A percentile compares a stretch with the other conserved stretches of the same genome.
These are phyloP conservation scores for Beauveria medogensis DNA, from an alignment of 2,329 filamentous ascomycete species.

Conservation along the genomic window DNA sequence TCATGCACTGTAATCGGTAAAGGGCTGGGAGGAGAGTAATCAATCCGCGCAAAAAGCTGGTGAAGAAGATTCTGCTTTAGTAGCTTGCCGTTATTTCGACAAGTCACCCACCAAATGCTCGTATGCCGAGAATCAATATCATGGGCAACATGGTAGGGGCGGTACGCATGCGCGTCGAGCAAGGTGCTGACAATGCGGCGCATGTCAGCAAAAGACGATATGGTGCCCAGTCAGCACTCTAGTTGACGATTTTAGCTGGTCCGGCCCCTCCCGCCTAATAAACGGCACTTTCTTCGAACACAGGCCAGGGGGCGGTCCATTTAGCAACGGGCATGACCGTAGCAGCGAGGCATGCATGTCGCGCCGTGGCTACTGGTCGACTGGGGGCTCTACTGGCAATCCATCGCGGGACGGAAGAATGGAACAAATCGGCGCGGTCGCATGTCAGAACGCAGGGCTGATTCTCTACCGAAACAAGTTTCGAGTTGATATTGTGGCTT, in stretches of 20 bases:
- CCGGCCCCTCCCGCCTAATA: neutral
- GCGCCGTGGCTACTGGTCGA: too few species aligned
- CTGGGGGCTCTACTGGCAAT: too few species aligned
- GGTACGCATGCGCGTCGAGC: neutral
- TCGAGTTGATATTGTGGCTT: neutral
- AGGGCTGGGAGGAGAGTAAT: neutral
- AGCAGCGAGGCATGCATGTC: neutral
- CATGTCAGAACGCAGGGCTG: neutral
- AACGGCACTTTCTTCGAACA: neutral
- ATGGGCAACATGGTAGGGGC: neutral
- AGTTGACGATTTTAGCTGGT: neutral
- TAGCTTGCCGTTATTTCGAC: neutral
- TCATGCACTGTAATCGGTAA: neutral
- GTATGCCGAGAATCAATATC: neutral
- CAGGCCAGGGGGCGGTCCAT: neutral
- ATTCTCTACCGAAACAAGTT: neutral
- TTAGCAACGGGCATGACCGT: neutral
- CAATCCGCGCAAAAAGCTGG: neutral
- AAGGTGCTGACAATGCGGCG: neutral
- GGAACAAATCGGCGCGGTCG: neutral
- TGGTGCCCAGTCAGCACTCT: conserved; percentile 2
- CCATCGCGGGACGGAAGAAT: neutral
- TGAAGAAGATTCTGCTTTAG: neutral
- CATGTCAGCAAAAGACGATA: neutral
- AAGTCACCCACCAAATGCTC: neutral